phyloP scores from a whole-genome alignment of 352 stramenopile genomes.

The Globisporangium recalcitrans region DNA sequence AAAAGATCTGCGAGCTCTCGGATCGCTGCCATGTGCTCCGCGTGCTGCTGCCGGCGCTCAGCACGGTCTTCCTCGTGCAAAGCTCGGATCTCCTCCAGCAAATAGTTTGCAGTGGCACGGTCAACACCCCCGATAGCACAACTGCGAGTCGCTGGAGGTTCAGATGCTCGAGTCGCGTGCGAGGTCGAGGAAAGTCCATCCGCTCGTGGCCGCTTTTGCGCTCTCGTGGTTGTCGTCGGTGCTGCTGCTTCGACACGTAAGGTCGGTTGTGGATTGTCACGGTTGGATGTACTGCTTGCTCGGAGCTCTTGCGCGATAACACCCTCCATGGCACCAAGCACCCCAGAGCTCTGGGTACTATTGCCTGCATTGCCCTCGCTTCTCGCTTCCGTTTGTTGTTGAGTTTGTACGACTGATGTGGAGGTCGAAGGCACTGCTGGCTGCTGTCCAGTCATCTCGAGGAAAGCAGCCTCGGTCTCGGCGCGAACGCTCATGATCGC shows the following conservation, averaged over 20 bases:
- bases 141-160: neutral
- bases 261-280: too few species aligned
- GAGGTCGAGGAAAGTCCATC: neutral
- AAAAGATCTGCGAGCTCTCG: slow-evolving; percentile 35
- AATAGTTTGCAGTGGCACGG: slow-evolving; percentile 5
- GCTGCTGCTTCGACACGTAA: neutral
- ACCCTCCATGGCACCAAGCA: neutral
- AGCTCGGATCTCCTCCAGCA: slow-evolving; percentile 30
- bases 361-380: neutral
- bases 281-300: neutral
- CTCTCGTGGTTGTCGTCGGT: neutral
- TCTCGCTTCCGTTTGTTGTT: neutral
- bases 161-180: neutral
- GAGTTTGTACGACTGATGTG: neutral
- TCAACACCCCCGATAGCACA: slow-evolving; percentile 7
- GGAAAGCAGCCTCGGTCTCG: neutral
- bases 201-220: slow-evolving; percentile 4
- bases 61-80: slow-evolving; percentile 34
- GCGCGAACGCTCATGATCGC: slow-evolving; percentile 25
- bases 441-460: neutral
- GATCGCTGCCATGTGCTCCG: slow-evolving; percentile 50
- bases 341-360: neutral
- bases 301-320: neutral
- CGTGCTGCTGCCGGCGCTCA: slow-evolving; percentile 48
- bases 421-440: neutral